These are phyloP conservation scores for Pseudogymnoascus destructans DNA, from an alignment of 2,329 filamentous ascomycete species.

Conservation along the genomic window DNA sequence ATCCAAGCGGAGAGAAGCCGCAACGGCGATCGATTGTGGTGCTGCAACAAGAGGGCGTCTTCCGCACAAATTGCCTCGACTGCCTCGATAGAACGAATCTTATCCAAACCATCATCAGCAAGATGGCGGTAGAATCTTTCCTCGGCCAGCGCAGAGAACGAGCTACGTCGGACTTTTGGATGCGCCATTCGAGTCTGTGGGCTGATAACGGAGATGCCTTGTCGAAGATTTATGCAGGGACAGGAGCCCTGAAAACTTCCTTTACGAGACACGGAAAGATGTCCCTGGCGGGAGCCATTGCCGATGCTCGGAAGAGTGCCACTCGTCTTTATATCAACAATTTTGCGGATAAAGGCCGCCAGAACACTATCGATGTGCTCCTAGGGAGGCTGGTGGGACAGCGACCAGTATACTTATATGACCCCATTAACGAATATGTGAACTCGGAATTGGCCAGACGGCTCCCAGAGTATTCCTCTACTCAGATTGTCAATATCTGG, in stretches of 20 bases:
- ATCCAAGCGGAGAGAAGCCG: constrained; percentile 27
- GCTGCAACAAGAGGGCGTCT: constrained; percentile 87
- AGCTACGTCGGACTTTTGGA: constrained; percentile 73
- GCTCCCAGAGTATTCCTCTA: constrained; percentile 60
- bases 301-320: constrained; percentile 90
- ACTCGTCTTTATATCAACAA: constrained; percentile 96
- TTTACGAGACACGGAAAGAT: constrained; percentile 93
- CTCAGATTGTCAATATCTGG: constrained; percentile 59
- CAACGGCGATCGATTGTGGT: constrained; percentile 46
- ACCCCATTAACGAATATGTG: constrained; percentile 89
- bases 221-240: constrained; percentile 92
- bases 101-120: constrained; percentile 89
- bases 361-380: constrained; percentile 90
- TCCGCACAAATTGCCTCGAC: constrained; percentile 90
- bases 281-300: constrained; percentile 82
- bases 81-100: constrained; percentile 93
- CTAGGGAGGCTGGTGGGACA: constrained; percentile 78
- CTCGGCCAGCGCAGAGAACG: constrained; percentile 57
- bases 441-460: constrained; percentile 58
- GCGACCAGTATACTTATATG: constrained; percentile 69
- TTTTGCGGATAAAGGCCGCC: constrained; percentile 82
- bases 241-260: constrained; percentile 86
- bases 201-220: constrained; percentile 92
- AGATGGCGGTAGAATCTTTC: constrained; percentile 82
- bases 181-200: constrained; percentile 85